These are phyloP conservation scores for Lachancea quebecensis DNA, from an alignment of 805 yeast species.

Conservation along the genomic window DNA sequence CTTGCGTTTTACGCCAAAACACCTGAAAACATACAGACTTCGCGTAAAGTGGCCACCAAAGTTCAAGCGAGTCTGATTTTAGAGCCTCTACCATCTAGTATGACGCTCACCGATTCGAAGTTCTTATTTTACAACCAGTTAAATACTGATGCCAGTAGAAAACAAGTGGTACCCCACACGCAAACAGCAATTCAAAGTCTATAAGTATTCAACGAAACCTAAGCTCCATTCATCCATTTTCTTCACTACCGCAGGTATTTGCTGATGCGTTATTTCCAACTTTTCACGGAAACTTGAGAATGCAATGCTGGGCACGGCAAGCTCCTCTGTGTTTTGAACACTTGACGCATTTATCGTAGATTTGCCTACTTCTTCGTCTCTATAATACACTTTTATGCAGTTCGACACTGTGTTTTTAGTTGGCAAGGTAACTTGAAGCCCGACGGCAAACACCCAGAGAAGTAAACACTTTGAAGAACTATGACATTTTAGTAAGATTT, in stretches of 20 bases:
- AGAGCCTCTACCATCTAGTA: constrained; percentile 5
- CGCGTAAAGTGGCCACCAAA: constrained; percentile 13
- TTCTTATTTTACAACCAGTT: constrained; percentile 37
- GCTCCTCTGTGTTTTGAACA: constrained; percentile 19
- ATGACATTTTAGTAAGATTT: constrained; percentile 13
- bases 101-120: constrained; percentile 1
- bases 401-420: constrained; percentile 7
- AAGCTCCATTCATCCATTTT: constrained; percentile 20
- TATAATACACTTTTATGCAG: constrained; percentile 24
- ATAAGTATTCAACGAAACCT: constrained; percentile 11
- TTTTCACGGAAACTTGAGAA: constrained; percentile 11
- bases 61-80: constrained; percentile 15
- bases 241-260: constrained; percentile 12
- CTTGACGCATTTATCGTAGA: background rate
- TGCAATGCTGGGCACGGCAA: constrained; percentile 11
- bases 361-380: background rate
- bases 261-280: constrained; percentile 9
- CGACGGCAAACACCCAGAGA: constrained; percentile 27
- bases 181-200: constrained; percentile 10
- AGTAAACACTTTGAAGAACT: constrained; percentile 5
- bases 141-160: constrained; percentile 63
- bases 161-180: constrained; percentile 70
- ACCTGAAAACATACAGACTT: constrained; percentile 10
- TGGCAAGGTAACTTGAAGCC: constrained; percentile 14
- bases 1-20: constrained; percentile 3